Conservation (phyloP, 345 rosid species). For the Melastoma malabathricum region DNA sequence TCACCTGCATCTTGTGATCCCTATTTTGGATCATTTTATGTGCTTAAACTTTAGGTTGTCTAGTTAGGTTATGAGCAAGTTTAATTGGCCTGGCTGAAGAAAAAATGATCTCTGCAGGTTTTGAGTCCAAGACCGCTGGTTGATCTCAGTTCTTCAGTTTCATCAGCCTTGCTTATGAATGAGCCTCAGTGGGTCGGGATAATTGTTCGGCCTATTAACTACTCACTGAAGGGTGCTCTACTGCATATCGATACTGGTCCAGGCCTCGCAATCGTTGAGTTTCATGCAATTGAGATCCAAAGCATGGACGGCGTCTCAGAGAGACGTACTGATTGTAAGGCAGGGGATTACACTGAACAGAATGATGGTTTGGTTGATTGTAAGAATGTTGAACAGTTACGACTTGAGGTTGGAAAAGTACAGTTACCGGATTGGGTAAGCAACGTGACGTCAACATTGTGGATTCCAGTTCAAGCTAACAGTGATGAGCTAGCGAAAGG, state of each 20-base stretch:
- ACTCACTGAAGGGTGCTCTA: slow-evolving; percentile 73
- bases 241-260: slow-evolving; percentile 95
- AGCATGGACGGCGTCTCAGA: slow-evolving; percentile 23
- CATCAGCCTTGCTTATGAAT: slow-evolving; percentile 75
- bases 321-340: slow-evolving; percentile 14
- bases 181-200: slow-evolving; percentile 95
- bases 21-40: no score
- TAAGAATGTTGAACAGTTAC: slow-evolving; percentile 42
- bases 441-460: slow-evolving; percentile 48
- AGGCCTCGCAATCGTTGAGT: slow-evolving; percentile 73
- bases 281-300: slow-evolving; percentile 77
- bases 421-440: slow-evolving; percentile 92
- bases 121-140: slow-evolving; percentile 86
- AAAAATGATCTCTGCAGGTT: slow-evolving; percentile 35
- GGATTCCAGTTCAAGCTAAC: slow-evolving; percentile 79
- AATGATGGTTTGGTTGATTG: slow-evolving; percentile 22
- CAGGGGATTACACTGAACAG: slow-evolving; percentile 13
- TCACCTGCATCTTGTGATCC: no score
- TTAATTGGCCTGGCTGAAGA: slow-evolving; percentile 4
- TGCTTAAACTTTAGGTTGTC: not conserved
- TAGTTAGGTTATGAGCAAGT: slow-evolving; percentile 2
- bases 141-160: slow-evolving; percentile 80
- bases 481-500: slow-evolving; percentile 76
- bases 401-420: slow-evolving; percentile 48
- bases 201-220: slow-evolving; percentile 56